phyloP scores from a whole-genome alignment of 2,329 filamentous ascomycete species.

The Neonectria coccinea region DNA sequence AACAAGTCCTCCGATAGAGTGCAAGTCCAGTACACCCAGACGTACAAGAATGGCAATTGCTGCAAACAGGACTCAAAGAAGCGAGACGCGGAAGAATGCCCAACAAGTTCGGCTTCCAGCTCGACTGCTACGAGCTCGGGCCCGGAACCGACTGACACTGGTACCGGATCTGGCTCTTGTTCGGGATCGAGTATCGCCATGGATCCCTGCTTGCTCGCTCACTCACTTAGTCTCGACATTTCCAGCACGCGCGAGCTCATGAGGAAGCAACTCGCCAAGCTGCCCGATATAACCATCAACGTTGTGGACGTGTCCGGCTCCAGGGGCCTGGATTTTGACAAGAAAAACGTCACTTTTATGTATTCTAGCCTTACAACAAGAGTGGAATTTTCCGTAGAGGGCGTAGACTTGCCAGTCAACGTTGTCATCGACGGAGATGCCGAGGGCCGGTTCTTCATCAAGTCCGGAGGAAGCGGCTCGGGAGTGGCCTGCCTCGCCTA shows the following conservation, averaged over 20 bases:
- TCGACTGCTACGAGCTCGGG: slow-evolving; percentile 12
- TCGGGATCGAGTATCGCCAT: slow-evolving; percentile 12
- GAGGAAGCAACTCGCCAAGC: slow-evolving; percentile 7
- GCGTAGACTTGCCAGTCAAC: neutral
- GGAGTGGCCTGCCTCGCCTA: slow-evolving; percentile 17
- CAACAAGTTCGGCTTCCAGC: neutral
- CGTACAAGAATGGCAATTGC: slow-evolving; percentile 18
- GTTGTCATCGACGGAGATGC: slow-evolving; percentile 12
- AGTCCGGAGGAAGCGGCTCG: slow-evolving; percentile 12
- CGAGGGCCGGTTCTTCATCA: slow-evolving; percentile 12
- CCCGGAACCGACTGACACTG: slow-evolving; percentile 7
- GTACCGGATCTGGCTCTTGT: neutral
- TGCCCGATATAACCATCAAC: slow-evolving; percentile 5
- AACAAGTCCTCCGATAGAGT: slow-evolving; percentile 10
- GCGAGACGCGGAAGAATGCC: neutral
- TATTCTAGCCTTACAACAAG: slow-evolving; percentile 8
- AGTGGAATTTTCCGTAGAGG: neutral
- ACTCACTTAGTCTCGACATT: slow-evolving; percentile 11
- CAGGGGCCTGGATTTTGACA: slow-evolving; percentile 3
- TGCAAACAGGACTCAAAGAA: slow-evolving; percentile 1
- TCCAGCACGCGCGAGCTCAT: slow-evolving; percentile 16
- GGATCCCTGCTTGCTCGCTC: slow-evolving; percentile 14
- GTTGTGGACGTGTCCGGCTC: slow-evolving; percentile 12
- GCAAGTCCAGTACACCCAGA: slow-evolving; percentile 3
- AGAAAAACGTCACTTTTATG: slow-evolving; percentile 8